Evolutionary conservation across 2,329 filamentous ascomycete species (phyloP), one percentile per base, ranked within the genome.

Genomic region (Fusarium tjaetaba): DNA sequence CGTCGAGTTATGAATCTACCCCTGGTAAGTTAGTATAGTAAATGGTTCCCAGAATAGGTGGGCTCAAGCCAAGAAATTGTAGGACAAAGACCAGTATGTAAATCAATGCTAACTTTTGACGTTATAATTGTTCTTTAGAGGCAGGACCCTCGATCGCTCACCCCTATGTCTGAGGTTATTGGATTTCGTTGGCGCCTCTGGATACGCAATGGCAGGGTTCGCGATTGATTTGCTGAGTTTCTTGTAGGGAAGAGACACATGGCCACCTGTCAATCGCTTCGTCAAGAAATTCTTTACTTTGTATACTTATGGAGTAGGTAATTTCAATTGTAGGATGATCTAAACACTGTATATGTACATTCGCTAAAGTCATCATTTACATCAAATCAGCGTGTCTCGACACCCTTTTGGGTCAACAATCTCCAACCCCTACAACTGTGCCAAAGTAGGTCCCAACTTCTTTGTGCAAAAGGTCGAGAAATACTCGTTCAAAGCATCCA

Each of bases 401-500:
- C 24, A 22, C 14, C 18, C 34, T 46, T 41, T 43, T 43, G 18
- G 26, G 13, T 38, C n/a, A 43, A 38, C 13, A 36, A 41, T 30
- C 24, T 61, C n/a, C 42, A 43, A 46, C 48, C n/a, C 14, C 14
- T 75, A 80, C 58, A 79, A 65, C 46, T 81, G 79, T 18, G 79
- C 69, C 57, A 74, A 55, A 16, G 76, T 67, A 28, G 76, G 70
- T 7, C 86, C 85, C 24, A 88, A 73, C 65, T 84, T 86, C 84
- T 92, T 94, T 16, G 89, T 88, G 61, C 88, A 88, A 76, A 97
- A 95, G 2, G 90, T 82, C 10, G 87, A 87, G 82, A 97, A 98
- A 81, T 97, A 98, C 72, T 88, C 87, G 79, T 98, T 94, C 76
- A 98, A 84, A 22, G 91, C 94, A 77, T 97, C 93, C 2, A 94